phyloP scores from a whole-genome alignment of 306 rosid genomes.

The Crataegus laevigata region DNA sequence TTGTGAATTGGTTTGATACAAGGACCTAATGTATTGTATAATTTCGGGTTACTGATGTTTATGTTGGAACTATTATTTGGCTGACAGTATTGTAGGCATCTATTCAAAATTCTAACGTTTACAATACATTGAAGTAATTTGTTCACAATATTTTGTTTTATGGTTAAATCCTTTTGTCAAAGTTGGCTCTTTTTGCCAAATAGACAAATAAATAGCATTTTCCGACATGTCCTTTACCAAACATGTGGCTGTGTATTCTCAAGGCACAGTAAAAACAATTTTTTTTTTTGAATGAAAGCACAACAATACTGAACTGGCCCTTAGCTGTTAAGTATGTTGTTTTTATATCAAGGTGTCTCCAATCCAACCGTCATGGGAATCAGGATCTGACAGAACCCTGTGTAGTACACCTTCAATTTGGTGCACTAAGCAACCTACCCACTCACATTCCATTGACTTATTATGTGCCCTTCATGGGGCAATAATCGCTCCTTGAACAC shows the following conservation, averaged over 20 bases:
- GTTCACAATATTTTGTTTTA: not conserved
- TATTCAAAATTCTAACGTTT: no score
- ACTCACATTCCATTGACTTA: slow-evolving; percentile 1
- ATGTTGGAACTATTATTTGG: not conserved
- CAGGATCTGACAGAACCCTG: slow-evolving; percentile 5
- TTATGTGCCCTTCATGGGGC: not conserved
- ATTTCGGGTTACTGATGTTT: not conserved
- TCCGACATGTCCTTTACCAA: not conserved
- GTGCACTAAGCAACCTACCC: slow-evolving; percentile 2
- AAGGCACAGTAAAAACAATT: not conserved
- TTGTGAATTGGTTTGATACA: not conserved
- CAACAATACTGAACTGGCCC: not conserved
- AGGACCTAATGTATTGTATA: not conserved
- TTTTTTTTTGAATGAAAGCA: not conserved
- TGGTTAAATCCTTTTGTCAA: not conserved
- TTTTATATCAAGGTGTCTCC: not conserved
- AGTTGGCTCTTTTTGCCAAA: not conserved
- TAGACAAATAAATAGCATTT: not conserved
- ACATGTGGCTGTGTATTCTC: not conserved
- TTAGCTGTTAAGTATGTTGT: not conserved
- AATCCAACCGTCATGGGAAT: slow-evolving; percentile 5
- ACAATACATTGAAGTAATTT: not conserved
- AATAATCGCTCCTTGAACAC: slow-evolving; percentile 12
- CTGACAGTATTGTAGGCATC: not conserved
- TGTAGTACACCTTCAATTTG: not conserved